Conservation (phyloP, 2,329 filamentous ascomycete genomes). For the Ciborinia camelliae region DNA sequence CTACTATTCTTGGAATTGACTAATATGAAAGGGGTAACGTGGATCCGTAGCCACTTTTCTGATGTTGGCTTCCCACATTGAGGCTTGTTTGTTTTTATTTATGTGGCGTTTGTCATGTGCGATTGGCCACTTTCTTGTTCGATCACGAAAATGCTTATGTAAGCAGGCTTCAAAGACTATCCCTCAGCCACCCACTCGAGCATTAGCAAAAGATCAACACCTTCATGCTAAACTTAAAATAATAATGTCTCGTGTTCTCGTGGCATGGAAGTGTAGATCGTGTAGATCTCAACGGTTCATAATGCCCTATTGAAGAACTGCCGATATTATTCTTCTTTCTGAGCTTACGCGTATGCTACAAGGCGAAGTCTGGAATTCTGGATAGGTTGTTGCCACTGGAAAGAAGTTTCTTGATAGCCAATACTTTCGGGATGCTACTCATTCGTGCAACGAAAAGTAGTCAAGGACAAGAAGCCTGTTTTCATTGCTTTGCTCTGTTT, state of each 20-base stretch:
- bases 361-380: background rate
- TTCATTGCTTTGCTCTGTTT: background rate
- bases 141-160: background rate
- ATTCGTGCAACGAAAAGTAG: background rate
- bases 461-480: background rate
- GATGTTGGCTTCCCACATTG: background rate
- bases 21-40: constrained; percentile 6
- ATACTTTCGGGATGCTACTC: background rate
- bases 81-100: background rate
- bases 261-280: background rate
- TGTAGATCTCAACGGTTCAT: background rate
- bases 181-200: too few relatives aligned
- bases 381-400: background rate
- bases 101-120: background rate
- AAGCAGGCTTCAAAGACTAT: background rate
- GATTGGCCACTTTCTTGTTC: too few relatives aligned
- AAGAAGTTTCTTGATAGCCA: background rate
- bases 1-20: background rate
- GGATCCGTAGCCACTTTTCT: background rate
- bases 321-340: background rate
- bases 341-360: background rate
- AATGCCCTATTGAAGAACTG: background rate
- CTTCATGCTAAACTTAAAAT: background rate
- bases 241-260: background rate
- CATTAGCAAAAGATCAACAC: background rate